These are phyloP conservation scores for Cubamyces lactineus DNA, from an alignment of 768 basidiomycete species.

Conservation along the genomic window DNA sequence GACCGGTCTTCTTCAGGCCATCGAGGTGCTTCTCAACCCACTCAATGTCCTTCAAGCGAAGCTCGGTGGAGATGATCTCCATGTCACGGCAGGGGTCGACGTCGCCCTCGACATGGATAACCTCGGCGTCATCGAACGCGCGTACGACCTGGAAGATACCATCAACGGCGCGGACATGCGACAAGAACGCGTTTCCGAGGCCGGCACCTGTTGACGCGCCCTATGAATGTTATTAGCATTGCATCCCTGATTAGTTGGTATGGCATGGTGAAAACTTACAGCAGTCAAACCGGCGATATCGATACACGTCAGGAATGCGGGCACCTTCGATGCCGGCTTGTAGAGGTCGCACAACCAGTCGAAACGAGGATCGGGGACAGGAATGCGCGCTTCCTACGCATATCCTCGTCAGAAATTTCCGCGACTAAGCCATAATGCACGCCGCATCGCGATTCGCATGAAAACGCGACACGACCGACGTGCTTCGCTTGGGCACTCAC, in stretches of 20 bases:
- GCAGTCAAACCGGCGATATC: constrained; percentile 98
- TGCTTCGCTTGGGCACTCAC: constrained; percentile 25
- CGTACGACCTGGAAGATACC: constrained; percentile 99
- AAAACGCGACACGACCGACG: neutral
- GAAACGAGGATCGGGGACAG: constrained; percentile 92
- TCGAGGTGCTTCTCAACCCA: constrained; percentile 96
- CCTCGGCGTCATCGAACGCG: constrained; percentile 98
- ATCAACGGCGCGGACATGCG: constrained; percentile 96
- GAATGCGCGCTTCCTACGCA: constrained; percentile 81
- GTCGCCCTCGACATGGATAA: constrained; percentile 98
- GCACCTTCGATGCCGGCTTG: constrained; percentile 86
- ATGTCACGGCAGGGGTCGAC: constrained; percentile 96
- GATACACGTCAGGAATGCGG: constrained; percentile 95
- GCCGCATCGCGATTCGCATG: neutral
- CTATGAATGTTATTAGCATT: constrained; percentile 37
- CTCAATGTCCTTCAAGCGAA: constrained; percentile 96
- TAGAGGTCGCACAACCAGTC: constrained; percentile 92
- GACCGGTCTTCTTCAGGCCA: constrained; percentile 68
- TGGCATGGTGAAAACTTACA: constrained; percentile 45
- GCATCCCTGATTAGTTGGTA: neutral
- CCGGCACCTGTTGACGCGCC: constrained; percentile 98
- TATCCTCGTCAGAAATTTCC: neutral
- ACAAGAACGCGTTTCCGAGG: constrained; percentile 96
- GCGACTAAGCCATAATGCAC: neutral
- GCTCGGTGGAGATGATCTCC: constrained; percentile 94